Conservation (phyloP, 805 yeast genomes). For the Jamesozyma piceae region DNA sequence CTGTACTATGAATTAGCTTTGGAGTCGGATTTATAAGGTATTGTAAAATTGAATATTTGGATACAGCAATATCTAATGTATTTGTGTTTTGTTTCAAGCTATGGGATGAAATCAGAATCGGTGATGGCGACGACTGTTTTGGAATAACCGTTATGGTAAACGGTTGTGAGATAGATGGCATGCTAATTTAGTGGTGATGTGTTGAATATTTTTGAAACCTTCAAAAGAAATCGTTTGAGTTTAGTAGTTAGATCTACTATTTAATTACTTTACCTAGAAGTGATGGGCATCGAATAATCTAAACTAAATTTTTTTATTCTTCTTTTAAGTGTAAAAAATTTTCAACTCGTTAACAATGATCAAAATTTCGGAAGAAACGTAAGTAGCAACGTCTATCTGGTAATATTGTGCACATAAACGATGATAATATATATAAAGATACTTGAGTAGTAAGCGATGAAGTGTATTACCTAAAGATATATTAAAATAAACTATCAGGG, state of each 20-base stretch:
- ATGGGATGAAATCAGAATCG: slow-evolving; percentile 8
- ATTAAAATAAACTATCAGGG: not conserved
- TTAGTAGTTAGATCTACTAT: not conserved
- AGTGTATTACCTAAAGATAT: not conserved
- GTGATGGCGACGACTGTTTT: slow-evolving; percentile 12
- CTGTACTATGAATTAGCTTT: slow-evolving; percentile 23
- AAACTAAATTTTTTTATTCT: not conserved
- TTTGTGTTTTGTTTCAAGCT: slow-evolving; percentile 16
- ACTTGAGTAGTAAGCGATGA: too few species aligned
- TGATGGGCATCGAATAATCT: slow-evolving; percentile 3
- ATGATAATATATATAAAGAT: too few species aligned
- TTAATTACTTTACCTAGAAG: not conserved
- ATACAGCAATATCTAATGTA: slow-evolving; percentile 27
- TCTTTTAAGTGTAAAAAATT: slow-evolving; percentile 5
- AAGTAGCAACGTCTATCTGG: too few species aligned
- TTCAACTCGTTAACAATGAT: slow-evolving; percentile 7
- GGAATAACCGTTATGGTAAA: slow-evolving; percentile 29
- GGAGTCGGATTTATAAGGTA: slow-evolving; percentile 31
- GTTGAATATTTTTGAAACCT: not conserved
- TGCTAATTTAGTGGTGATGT: not conserved
- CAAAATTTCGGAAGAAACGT: too few species aligned
- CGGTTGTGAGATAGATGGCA: slow-evolving; percentile 31
- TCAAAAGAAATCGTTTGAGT: not conserved
- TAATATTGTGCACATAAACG: too few species aligned
- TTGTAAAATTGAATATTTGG: slow-evolving; percentile 29